phyloP scores from a whole-genome alignment of 352 stramenopile species.

The Halophytophthora polymorphica region DNA sequence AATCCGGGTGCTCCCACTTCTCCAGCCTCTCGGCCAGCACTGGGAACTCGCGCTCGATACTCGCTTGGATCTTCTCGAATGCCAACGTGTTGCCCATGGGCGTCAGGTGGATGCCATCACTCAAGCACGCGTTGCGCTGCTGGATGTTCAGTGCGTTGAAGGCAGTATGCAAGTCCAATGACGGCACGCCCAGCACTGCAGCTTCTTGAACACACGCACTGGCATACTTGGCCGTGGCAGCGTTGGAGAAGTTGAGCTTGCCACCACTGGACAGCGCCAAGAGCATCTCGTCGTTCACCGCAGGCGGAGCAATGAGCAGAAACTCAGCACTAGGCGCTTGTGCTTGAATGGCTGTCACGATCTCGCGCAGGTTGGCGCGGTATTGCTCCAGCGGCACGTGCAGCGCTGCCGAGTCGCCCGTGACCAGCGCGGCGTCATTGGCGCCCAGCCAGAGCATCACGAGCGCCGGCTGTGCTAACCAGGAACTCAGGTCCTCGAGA shows the following conservation, averaged over 20 bases:
- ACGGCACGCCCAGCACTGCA: conserved; percentile 2
- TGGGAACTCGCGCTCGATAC: conserved; percentile 24
- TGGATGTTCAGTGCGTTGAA: conserved; percentile 22
- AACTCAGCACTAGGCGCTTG: conserved; percentile 17
- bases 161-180: conserved; percentile 20
- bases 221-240: conserved; percentile 21
- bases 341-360: conserved; percentile 25
- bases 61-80: conserved; percentile 12
- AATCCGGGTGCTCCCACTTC: conserved; percentile 30
- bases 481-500: conserved; percentile 19
- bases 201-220: conserved; percentile 21
- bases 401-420: conserved; percentile 24
- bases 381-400: conserved; percentile 48
- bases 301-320: conserved; percentile 27
- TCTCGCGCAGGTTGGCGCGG: conserved; percentile 34
- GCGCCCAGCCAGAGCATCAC: conserved; percentile 58
- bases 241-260: conserved; percentile 34
- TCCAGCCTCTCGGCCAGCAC: conserved; percentile 15
- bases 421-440: conserved; percentile 52
- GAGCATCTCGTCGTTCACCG: conserved; percentile 24
- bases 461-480: conserved; percentile 23
- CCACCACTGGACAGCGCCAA: conserved; percentile 10
- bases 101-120: conserved; percentile 38
- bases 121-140: conserved; percentile 14
- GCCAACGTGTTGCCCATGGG: conserved; percentile 26